These are phyloP conservation scores for Cladobotryum protrusum DNA, from an alignment of 2,329 filamentous ascomycete species.

Conservation along the genomic window DNA sequence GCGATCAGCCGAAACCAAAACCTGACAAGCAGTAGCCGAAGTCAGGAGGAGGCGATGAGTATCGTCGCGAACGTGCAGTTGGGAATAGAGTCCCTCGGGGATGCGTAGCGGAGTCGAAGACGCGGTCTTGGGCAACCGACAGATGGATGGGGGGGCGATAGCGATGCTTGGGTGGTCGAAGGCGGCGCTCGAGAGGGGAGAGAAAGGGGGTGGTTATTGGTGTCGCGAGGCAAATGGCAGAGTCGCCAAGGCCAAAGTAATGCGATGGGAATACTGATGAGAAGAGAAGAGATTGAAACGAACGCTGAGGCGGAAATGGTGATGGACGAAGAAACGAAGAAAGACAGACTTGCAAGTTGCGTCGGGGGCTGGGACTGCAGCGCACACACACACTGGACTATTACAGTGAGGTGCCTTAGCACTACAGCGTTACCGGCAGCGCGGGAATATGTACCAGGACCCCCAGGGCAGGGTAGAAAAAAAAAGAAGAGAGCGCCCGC, in stretches of 20 bases:
- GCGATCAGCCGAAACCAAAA: slow-evolving; percentile 5
- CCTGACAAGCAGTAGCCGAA: not conserved
- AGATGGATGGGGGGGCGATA: not conserved
- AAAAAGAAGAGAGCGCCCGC: not conserved
- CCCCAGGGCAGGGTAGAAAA: not conserved
- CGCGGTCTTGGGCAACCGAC: slow-evolving; percentile 9
- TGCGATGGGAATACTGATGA: not conserved
- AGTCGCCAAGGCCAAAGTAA: slow-evolving; percentile 1
- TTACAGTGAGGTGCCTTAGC: slow-evolving; percentile 2
- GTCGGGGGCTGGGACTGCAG: slow-evolving; percentile 9
- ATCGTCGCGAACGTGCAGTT: slow-evolving; percentile 5
- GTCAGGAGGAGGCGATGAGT: not conserved
- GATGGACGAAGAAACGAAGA: not conserved
- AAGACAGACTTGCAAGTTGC: slow-evolving; percentile 1
- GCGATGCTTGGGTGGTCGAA: too few species aligned
- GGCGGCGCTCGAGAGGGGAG: slow-evolving; percentile 7
- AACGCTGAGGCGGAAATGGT: slow-evolving; percentile 2
- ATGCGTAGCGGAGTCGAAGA: not conserved
- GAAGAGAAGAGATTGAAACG: not conserved
- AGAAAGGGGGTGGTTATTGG: not conserved
- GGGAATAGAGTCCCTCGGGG: slow-evolving; percentile 2
- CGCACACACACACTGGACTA: slow-evolving; percentile 8
- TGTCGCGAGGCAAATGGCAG: slow-evolving; percentile 8
- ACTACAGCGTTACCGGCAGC: slow-evolving; percentile 10
- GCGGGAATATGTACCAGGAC: slow-evolving; percentile 8